A percentile compares a stretch with the other conserved stretches of the same genome.
phyloP scores from a whole-genome alignment of 1,284 basidiomycete genomes.

The Schizophyllum commune region DNA sequence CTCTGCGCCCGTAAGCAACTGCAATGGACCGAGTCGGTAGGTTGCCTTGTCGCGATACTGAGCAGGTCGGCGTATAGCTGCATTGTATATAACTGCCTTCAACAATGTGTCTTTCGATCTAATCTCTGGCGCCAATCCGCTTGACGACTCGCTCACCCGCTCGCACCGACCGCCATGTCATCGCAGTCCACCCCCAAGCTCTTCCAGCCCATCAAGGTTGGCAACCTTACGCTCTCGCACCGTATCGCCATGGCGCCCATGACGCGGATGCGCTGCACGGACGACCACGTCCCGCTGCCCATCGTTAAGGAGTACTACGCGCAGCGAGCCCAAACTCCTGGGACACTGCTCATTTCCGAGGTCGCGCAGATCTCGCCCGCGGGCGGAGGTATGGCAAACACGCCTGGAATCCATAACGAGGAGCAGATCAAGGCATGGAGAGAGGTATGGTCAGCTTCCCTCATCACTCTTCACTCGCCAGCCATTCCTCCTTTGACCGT shows the following conservation, averaged over 20 bases:
- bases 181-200: conserved; percentile 17
- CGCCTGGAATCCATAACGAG: conserved; percentile 16
- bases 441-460: conserved; percentile 11
- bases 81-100: too few relatives aligned
- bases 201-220: conserved; percentile 37
- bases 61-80: too few relatives aligned
- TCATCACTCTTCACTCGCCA: too few relatives aligned
- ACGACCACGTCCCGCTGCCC: conserved; percentile 10
- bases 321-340: conserved; percentile 11
- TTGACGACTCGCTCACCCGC: too few relatives aligned
- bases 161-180: too few relatives aligned
- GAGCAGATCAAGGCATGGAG: conserved; percentile 18
- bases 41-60: too few relatives aligned
- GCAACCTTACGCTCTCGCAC: conserved; percentile 7
- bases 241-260: conserved; percentile 17
- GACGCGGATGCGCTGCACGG: conserved; percentile 10
- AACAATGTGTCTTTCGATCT: too few relatives aligned
- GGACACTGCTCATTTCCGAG: conserved; percentile 13
- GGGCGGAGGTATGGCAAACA: conserved; percentile 7
- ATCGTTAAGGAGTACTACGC: conserved; percentile 14
- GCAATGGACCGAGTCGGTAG: too few relatives aligned
- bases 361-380: conserved; percentile 4
- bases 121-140: too few relatives aligned
- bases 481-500: too few relatives aligned
- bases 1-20: too few relatives aligned